Percentiles rank a stretch among this genome's conserved stretches.
These are phyloP conservation scores for Meyerozyma carpophila DNA, from an alignment of 1,139 yeast genomes.

Conservation along the genomic window DNA sequence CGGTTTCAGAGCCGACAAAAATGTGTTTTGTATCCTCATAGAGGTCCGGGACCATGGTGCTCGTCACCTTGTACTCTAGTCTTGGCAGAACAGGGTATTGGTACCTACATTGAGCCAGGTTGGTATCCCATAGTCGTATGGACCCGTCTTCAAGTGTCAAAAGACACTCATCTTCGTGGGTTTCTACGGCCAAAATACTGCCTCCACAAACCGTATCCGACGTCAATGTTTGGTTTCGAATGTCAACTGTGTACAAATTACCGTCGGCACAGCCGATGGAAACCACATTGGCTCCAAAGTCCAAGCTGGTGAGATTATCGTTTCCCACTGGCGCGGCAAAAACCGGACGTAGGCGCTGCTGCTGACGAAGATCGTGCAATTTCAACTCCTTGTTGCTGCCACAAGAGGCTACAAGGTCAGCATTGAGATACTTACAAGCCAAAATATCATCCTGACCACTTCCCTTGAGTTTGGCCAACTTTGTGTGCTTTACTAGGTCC, in stretches of 20 bases:
- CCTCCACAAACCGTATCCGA: slow-evolving; percentile 11
- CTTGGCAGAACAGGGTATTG: background rate
- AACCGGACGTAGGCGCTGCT: slow-evolving; percentile 9
- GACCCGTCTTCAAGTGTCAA: slow-evolving; percentile 11
- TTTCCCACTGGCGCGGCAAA: slow-evolving; percentile 16
- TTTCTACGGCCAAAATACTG: slow-evolving; percentile 4
- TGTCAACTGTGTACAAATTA: slow-evolving; percentile 19
- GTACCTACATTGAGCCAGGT: background rate
- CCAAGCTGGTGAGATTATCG: slow-evolving; percentile 26
- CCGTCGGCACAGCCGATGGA: slow-evolving; percentile 27
- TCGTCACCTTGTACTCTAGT: slow-evolving; percentile 6
- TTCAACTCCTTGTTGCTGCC: slow-evolving; percentile 20
- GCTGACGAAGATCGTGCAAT: slow-evolving; percentile 15
- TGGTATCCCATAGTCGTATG: slow-evolving; percentile 1
- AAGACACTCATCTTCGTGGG: slow-evolving; percentile 4
- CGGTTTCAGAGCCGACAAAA: slow-evolving; percentile 12
- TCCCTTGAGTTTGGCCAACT: slow-evolving; percentile 6
- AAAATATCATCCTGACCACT: slow-evolving; percentile 10
- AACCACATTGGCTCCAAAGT: slow-evolving; percentile 9
- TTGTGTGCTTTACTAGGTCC: slow-evolving; percentile 12
- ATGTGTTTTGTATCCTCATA: slow-evolving; percentile 6
- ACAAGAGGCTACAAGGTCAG: slow-evolving; percentile 17
- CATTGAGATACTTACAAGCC: slow-evolving; percentile 10
- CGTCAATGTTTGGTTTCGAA: slow-evolving; percentile 16
- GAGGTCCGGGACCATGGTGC: slow-evolving; percentile 8